Evolutionary conservation across 1,139 yeast species (phyloP).

Genomic region (Groenewaldozyma sp.): DNA sequence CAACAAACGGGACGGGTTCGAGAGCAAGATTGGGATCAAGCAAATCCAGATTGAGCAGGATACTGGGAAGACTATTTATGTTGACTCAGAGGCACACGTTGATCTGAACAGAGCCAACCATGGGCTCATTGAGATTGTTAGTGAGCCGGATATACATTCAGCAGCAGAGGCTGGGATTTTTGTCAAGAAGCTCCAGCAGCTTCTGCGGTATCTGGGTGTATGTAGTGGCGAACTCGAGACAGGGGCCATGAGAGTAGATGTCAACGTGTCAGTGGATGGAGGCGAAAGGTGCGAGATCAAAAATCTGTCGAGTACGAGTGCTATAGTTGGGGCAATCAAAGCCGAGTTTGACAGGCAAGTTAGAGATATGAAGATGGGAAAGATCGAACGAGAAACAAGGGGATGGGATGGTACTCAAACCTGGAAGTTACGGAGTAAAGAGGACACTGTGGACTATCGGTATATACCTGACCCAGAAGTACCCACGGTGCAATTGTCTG

Average conservation of each 20-base stretch:
- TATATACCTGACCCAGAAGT: constrained; percentile 94
- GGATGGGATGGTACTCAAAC: constrained; percentile 83
- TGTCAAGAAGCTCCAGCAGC: constrained; percentile 67
- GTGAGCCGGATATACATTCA: constrained; percentile 73
- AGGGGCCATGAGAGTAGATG: constrained; percentile 94
- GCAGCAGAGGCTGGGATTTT: constrained; percentile 67
- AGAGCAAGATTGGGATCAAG: constrained; percentile 37
- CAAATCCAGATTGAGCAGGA: constrained; percentile 91
- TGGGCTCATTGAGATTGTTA: constrained; percentile 85
- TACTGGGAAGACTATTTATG: constrained; percentile 74
- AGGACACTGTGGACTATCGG: constrained; percentile 75
- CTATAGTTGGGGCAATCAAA: constrained; percentile 66
- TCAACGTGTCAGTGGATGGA: constrained; percentile 69
- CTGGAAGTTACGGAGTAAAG: constrained; percentile 61
- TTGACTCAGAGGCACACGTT: constrained; percentile 35
- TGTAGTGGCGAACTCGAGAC: constrained; percentile 89
- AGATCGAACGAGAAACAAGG: constrained; percentile 61
- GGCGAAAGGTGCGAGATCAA: constrained; percentile 74
- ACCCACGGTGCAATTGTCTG: constrained; percentile 45
- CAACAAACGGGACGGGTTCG: constrained; percentile 45
- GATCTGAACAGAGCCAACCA: constrained; percentile 81
- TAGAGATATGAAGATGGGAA: constrained; percentile 29
- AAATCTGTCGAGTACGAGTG: constrained; percentile 76
- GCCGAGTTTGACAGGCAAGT: constrained; percentile 71
- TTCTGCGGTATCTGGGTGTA: constrained; percentile 58